Percentiles rank a stretch among this genome's conserved stretches.
Evolutionary conservation across 345 rosid species (phyloP).

Genomic region (Syzygium grande): DNA sequence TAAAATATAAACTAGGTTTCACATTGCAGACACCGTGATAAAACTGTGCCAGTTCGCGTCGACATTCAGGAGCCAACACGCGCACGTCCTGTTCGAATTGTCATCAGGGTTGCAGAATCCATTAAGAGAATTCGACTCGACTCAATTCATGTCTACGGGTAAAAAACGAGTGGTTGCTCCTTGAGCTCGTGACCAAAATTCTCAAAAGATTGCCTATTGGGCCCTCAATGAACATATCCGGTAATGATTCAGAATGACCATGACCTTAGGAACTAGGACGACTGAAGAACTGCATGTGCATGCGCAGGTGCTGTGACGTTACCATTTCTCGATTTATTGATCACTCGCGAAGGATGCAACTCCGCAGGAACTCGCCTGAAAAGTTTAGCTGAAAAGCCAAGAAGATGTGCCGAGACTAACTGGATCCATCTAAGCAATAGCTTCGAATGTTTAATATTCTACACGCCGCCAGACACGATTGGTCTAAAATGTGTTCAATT

Average conservation of each 20-base stretch:
- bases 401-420: background rate
- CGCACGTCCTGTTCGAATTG: too few relatives aligned
- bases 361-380: background rate
- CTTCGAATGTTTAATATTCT: background rate
- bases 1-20: background rate
- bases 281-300: background rate
- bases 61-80: too few relatives aligned
- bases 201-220: background rate
- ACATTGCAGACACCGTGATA: background rate
- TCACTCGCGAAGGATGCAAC: background rate
- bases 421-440: background rate
- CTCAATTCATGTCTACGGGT: background rate
- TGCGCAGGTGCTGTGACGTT: background rate
- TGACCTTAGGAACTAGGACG: background rate
- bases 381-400: background rate
- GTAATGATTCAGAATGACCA: background rate
- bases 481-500: background rate
- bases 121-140: background rate
- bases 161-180: background rate
- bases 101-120: background rate
- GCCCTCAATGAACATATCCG: background rate
- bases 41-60: background rate
- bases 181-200: background rate
- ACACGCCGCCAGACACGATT: background rate
- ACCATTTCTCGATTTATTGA: background rate